These are phyloP conservation scores for Hemisphaericaspora xylofermentans DNA, from an alignment of 1,139 yeast species.

Conservation along the genomic window DNA sequence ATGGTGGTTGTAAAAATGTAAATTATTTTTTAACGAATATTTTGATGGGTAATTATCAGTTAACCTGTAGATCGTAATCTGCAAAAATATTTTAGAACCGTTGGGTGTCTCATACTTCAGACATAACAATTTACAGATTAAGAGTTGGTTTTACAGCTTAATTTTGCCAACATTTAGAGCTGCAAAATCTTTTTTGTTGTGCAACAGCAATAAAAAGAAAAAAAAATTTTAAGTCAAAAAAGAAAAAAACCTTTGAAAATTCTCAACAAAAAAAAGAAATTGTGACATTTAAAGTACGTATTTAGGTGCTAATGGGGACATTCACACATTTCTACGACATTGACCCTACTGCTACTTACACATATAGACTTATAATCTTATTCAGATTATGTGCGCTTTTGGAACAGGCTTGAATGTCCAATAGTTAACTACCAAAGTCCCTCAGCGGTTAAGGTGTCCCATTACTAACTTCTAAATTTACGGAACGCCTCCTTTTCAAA, in stretches of 20 bases:
- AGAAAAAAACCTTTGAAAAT: neutral
- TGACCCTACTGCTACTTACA: too few relatives aligned
- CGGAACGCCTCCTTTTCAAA: too few relatives aligned
- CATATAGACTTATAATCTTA: too few relatives aligned
- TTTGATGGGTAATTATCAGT: slow-evolving; percentile 1
- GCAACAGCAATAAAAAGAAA: neutral
- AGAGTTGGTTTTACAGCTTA: neutral
- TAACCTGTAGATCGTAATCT: slow-evolving; percentile 1
- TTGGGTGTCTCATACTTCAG: neutral
- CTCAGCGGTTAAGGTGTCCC: too few relatives aligned
- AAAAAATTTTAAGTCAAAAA: neutral
- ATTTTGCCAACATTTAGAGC: slow-evolving; percentile 1
- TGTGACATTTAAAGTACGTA: neutral
- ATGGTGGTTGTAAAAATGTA: neutral
- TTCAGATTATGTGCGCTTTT: too few relatives aligned
- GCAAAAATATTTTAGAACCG: neutral
- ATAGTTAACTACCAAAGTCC: too few relatives aligned
- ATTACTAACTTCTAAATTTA: too few relatives aligned
- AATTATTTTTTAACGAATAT: slow-evolving; percentile 1
- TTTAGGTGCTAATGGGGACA: too few relatives aligned
- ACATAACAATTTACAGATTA: neutral
- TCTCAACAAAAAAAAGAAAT: neutral
- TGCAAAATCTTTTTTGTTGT: neutral
- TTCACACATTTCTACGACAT: too few relatives aligned
- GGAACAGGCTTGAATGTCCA: too few relatives aligned